phyloP scores from a whole-genome alignment of 495 filamentous ascomycete genomes.

The Podospora didyma region DNA sequence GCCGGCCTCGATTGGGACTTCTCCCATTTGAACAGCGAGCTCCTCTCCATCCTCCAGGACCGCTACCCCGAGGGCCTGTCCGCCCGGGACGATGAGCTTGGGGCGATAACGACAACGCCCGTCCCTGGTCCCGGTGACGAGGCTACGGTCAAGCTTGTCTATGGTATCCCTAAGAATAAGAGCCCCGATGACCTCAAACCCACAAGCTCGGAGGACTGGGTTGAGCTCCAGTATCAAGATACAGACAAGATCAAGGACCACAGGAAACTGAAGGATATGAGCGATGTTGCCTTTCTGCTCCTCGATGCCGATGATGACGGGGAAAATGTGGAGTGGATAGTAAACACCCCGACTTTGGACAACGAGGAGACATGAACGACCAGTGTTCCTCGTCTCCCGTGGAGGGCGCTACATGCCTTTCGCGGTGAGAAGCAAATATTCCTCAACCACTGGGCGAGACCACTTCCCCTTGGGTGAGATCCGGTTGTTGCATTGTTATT shows the following conservation, averaged over 20 bases:
- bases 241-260: slow-evolving; percentile 35
- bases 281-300: slow-evolving; percentile 69
- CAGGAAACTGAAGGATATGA: slow-evolving; percentile 49
- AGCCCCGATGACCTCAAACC: slow-evolving; percentile 26
- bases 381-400: too few species aligned
- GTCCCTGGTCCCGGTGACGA: too few species aligned
- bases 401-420: too few species aligned
- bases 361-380: not conserved
- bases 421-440: too few species aligned
- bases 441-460: too few species aligned
- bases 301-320: slow-evolving; percentile 39
- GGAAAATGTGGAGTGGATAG: slow-evolving; percentile 60
- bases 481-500: too few species aligned
- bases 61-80: slow-evolving; percentile 46
- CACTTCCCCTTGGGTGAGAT: too few species aligned
- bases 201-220: slow-evolving; percentile 43
- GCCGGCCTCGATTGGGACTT: slow-evolving; percentile 59
- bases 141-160: slow-evolving; percentile 37
- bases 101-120: slow-evolving; percentile 12
- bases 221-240: slow-evolving; percentile 27
- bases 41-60: slow-evolving; percentile 52
- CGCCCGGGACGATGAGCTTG: slow-evolving; percentile 9
- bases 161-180: slow-evolving; percentile 32
- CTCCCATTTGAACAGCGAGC: slow-evolving; percentile 54
- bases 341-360: slow-evolving; percentile 56